These are phyloP conservation scores for Cymbidium sinense DNA, from an alignment of 106 monocot species.

Conservation along the genomic window DNA sequence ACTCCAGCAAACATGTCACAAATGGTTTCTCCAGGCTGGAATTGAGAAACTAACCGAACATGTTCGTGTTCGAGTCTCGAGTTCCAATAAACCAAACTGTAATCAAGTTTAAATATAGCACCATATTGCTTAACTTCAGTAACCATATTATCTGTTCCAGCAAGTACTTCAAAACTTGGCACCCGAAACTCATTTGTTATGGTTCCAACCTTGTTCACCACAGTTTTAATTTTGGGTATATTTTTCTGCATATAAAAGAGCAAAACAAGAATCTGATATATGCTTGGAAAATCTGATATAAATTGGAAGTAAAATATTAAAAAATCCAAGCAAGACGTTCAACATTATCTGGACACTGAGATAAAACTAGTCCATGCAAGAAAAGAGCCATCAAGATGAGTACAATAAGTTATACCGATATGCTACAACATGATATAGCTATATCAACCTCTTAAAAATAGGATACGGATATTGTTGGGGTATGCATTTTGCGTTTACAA, in stretches of 20 bases:
- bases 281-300: neutral
- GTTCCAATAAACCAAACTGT: constrained; percentile 89
- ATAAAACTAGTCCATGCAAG: neutral
- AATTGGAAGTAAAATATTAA: neutral
- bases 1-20: constrained; percentile 97
- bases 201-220: constrained; percentile 91
- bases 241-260: constrained; percentile 69
- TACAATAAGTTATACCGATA: neutral
- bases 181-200: constrained; percentile 94
- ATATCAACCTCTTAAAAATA: neutral
- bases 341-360: neutral
- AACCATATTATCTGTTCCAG: constrained; percentile 74
- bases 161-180: constrained; percentile 89
- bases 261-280: neutral
- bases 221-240: constrained; percentile 87
- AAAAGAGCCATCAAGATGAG: neutral
- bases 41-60: constrained; percentile 71
- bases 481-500: neutral
- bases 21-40: constrained; percentile 67
- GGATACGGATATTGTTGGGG: neutral
- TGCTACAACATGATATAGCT: neutral
- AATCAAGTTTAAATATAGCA: constrained; percentile 87
- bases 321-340: neutral
- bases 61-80: constrained; percentile 99
- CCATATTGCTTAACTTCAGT: constrained; percentile 99